Base-by-base conservation (phyloP, 148 eudicot species). In the Amaranthus hypochondriacus region DNA sequence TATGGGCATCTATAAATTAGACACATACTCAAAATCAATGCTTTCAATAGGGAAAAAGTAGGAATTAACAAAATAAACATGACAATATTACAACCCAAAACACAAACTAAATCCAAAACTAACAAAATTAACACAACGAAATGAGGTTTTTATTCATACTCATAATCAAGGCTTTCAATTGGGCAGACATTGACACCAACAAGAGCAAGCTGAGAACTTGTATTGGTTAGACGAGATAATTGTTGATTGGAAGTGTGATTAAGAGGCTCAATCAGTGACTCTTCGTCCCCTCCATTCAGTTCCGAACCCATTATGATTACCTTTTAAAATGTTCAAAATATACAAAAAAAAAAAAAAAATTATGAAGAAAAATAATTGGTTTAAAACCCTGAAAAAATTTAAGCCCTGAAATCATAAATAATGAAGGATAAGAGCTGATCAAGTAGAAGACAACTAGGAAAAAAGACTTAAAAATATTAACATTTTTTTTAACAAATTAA, bases 151-250 rank as follows among this genome's bases (percentile, higher is more conserved):
- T 28, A 28, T 28, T 0, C 39, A 6, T 49, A 92, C 97, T 92
- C 97, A 70, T 88, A 92, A 63, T 92, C 97, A 71, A 92, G 91
- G 83, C 92, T 88, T 72, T 92, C 91, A 77, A 92, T 81, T 47
- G 97, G 97, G 85, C 84, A 86, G 78, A 87, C 50, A 67, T 77
- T 87, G 78, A 89, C 83, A 74, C 97, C 97, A 73, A 92, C 92
- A 69, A 92, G 84, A 39, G 97, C 97, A 49, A 87, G 77, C 55
- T 92, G 97, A 15, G 97, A 92, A 57, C 92, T 87, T 65, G 74
- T 68, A 75, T 86, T 87, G 54, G 82, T 80, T 8, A 77, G 82
- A 9, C 83, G 82, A 68, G 59, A 79, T n/a, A 69, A 72, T 13
- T 68, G 81, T 49, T 58, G 53, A 61, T 60, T 44, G 77, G 81